Evolutionary conservation across 768 basidiomycete species (phyloP).

Genomic region (Mycena alexandri): DNA sequence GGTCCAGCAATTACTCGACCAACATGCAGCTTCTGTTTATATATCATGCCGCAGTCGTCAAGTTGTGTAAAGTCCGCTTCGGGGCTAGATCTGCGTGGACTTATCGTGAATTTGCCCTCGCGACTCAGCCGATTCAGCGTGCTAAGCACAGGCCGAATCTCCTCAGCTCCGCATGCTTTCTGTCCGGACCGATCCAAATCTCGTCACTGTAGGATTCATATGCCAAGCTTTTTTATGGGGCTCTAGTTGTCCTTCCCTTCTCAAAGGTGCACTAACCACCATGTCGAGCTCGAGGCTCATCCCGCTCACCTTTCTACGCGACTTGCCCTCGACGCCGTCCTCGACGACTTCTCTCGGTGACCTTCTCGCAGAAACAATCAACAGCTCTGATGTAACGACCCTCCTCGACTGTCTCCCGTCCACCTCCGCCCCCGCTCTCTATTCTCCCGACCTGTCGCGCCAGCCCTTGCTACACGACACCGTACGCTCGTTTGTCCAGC

Average conservation of each 20-base stretch:
- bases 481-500: conserved; percentile 53
- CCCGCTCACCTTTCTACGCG: conserved; percentile 51
- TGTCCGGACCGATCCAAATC: conserved; percentile 17
- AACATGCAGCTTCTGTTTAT: too few species aligned
- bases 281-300: conserved; percentile 39
- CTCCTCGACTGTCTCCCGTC: conserved; percentile 57
- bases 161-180: conserved; percentile 7
- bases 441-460: conserved; percentile 53
- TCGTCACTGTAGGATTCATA: conserved; percentile 3
- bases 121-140: conserved; percentile 11
- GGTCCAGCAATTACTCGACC: too few species aligned
- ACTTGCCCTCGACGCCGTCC: conserved; percentile 37
- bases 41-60: too few species aligned
- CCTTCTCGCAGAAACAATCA: conserved; percentile 48
- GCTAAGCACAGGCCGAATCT: background rate
- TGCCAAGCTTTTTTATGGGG: conserved; percentile 16
- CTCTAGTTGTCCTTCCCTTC: background rate
- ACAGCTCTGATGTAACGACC: conserved; percentile 46
- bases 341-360: conserved; percentile 53
- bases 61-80: too few species aligned
- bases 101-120: conserved; percentile 10
- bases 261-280: conserved; percentile 2
- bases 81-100: background rate
- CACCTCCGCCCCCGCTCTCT: conserved; percentile 52
- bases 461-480: conserved; percentile 52